Percentiles rank a stretch among this genome's conserved stretches.
Evolutionary conservation across 768 basidiomycete genomes (phyloP).

Genomic region (Tylopilus vinaceipallidus): DNA sequence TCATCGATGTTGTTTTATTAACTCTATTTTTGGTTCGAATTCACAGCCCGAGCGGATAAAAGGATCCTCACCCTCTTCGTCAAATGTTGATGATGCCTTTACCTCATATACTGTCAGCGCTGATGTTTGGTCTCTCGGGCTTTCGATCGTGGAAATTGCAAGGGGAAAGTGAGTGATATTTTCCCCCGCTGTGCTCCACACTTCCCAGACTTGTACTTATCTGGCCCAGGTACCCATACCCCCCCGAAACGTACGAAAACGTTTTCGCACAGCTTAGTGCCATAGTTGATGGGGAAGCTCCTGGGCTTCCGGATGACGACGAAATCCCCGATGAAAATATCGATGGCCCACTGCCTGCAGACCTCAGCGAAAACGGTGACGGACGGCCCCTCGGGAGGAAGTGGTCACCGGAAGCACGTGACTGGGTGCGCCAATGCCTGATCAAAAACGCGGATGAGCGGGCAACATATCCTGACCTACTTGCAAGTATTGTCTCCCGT

Average conservation of each 20-base stretch:
- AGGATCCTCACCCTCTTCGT: conserved; percentile 64
- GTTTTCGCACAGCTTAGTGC: conserved; percentile 97
- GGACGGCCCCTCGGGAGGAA: conserved; percentile 14
- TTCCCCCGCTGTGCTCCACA: neutral
- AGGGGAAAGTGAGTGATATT: conserved; percentile 50
- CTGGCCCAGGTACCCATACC: conserved; percentile 74
- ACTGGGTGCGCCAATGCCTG: conserved; percentile 82
- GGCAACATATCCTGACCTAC: conserved; percentile 80
- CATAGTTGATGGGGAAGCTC: conserved; percentile 93
- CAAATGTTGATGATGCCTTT: conserved; percentile 31
- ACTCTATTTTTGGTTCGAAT: neutral
- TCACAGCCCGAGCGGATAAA: conserved; percentile 91
- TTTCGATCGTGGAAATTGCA: conserved; percentile 91
- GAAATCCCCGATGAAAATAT: conserved; percentile 12
- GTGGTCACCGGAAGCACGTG: conserved; percentile 53
- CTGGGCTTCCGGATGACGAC: conserved; percentile 70
- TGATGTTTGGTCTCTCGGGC: conserved; percentile 96
- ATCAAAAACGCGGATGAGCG: conserved; percentile 75
- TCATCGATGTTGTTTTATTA: neutral
- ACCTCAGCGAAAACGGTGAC: conserved; percentile 14
- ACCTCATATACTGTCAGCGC: conserved; percentile 89
- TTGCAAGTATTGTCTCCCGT: conserved; percentile 44
- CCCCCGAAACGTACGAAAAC: conserved; percentile 95
- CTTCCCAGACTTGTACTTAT: conserved; percentile 1
- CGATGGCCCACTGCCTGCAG: conserved; percentile 6